Evolutionary conservation across 805 yeast species (phyloP).

Genomic region (Cephaloascus albidus): DNA sequence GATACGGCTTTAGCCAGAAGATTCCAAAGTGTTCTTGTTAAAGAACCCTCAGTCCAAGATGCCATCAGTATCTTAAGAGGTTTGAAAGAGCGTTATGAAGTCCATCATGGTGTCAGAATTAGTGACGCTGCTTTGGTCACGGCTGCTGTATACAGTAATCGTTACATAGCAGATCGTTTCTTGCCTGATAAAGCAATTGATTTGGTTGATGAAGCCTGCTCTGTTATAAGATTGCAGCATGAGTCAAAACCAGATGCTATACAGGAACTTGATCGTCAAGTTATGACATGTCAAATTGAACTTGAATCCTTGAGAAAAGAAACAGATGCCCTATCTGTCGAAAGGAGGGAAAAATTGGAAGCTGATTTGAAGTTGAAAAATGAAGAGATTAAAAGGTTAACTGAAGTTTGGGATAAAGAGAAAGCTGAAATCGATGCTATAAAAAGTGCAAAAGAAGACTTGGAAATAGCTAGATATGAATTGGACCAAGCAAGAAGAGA

Average conservation of each 20-base stretch:
- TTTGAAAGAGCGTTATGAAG: conserved; percentile 87
- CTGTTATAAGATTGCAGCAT: conserved; percentile 87
- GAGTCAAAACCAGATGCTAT: conserved; percentile 96
- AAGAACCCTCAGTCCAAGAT: conserved; percentile 86
- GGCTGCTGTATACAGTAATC: conserved; percentile 81
- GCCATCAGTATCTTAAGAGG: conserved; percentile 90
- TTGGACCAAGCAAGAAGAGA: conserved; percentile 75
- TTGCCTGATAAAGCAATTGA: conserved; percentile 97
- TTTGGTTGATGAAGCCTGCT: conserved; percentile 94
- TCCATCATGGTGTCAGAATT: conserved; percentile 94
- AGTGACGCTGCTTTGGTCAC: conserved; percentile 89
- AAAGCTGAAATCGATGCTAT: conserved; percentile 65
- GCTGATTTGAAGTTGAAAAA: conserved; percentile 53
- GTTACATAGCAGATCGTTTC: conserved; percentile 86
- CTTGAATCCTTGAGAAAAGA: conserved; percentile 90
- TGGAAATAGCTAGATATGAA: conserved; percentile 79
- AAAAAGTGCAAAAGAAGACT: conserved; percentile 69
- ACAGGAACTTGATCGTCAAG: conserved; percentile 76
- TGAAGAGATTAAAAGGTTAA: conserved; percentile 60
- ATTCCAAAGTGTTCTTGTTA: conserved; percentile 78
- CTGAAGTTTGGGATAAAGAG: conserved; percentile 83
- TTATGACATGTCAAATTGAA: conserved; percentile 93
- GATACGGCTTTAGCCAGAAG: conserved; percentile 94
- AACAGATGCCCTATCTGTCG: conserved; percentile 74
- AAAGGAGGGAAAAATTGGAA: conserved; percentile 68